Conservation (phyloP, 73 alveolate species). For the Tetrahymena elliotti region DNA sequence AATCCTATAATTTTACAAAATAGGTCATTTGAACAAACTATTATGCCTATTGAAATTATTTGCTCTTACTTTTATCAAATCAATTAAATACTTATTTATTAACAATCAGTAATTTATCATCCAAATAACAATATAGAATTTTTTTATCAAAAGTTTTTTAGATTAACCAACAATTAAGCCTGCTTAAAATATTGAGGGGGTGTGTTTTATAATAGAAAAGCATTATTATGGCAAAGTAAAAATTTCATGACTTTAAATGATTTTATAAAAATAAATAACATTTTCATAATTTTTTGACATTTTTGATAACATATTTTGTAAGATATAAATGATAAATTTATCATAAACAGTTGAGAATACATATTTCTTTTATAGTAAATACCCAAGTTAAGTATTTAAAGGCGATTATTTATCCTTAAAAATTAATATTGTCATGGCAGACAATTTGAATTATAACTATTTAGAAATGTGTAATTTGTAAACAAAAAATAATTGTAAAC, state of each 20-base stretch:
- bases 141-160: too few species aligned
- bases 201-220: too few species aligned
- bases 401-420: neutral
- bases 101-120: too few species aligned
- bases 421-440: too few species aligned
- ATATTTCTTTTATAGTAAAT: neutral
- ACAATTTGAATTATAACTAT: neutral
- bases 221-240: too few species aligned
- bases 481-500: neutral
- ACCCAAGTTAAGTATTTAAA: neutral
- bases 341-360: neutral
- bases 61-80: too few species aligned
- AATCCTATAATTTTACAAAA: too few species aligned
- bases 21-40: too few species aligned
- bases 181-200: neutral
- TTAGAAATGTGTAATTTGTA: neutral
- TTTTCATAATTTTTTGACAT: neutral
- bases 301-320: neutral
- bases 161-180: too few species aligned
- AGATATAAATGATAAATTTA: neutral
- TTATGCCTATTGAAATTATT: too few species aligned
- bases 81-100: neutral
- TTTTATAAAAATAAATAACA: too few species aligned
- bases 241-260: too few species aligned
- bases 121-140: neutral